Evolutionary conservation across 495 filamentous ascomycete species (phyloP).

Genomic region (Saxispiralis lemnorum): DNA sequence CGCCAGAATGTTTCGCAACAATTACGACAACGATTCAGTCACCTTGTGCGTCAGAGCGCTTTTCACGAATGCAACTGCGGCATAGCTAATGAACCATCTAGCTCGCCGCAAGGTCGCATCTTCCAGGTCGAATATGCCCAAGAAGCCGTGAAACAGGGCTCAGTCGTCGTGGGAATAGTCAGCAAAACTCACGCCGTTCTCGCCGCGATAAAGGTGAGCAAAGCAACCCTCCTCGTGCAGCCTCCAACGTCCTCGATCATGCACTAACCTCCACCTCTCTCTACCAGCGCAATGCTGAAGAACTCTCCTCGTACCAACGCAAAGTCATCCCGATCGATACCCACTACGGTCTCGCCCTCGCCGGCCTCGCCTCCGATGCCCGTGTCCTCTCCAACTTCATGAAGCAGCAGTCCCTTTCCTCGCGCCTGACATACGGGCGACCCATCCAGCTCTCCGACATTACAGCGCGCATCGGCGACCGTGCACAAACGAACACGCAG

Average conservation of each 20-base stretch:
- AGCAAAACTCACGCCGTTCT: constrained; percentile 96
- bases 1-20: constrained; percentile 88
- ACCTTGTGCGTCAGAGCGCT: constrained; percentile 58
- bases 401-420: constrained; percentile 94
- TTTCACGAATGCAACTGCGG: constrained; percentile 1
- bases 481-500: constrained; percentile 94
- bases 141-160: constrained; percentile 97
- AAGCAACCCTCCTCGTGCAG: neutral
- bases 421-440: constrained; percentile 86
- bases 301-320: constrained; percentile 98
- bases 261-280: constrained; percentile 8
- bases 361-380: constrained; percentile 92
- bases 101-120: constrained; percentile 97
- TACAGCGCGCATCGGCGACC: constrained; percentile 77
- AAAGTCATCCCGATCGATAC: constrained; percentile 93
- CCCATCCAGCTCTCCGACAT: constrained; percentile 76
- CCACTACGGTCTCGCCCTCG: constrained; percentile 88
- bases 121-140: constrained; percentile 98
- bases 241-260: constrained; percentile 3
- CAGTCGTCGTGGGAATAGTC: constrained; percentile 86
- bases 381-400: constrained; percentile 99
- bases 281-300: constrained; percentile 83
- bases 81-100: constrained; percentile 24
- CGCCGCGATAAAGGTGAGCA: constrained; percentile 76
- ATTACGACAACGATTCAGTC: constrained; percentile 99